phyloP scores from a whole-genome alignment of 2,329 filamentous ascomycete species.

The Colletotrichum tropicale region DNA sequence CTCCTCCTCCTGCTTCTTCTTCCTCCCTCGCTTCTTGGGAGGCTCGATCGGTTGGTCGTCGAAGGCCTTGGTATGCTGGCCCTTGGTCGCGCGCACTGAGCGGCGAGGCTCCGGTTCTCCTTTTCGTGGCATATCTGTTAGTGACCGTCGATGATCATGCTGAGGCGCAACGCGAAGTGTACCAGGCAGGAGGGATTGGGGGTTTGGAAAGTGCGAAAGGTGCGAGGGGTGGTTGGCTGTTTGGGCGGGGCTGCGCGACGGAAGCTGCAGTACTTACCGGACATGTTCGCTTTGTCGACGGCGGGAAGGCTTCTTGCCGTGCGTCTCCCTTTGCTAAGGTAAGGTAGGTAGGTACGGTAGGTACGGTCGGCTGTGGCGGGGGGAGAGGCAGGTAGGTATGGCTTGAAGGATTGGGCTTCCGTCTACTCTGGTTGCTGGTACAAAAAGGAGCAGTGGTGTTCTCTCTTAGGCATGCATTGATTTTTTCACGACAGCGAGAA shows the following conservation, averaged over 20 bases:
- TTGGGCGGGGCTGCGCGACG: not conserved
- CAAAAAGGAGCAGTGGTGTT: not conserved
- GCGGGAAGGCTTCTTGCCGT: not conserved
- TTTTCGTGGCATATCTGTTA: slow-evolving; percentile 22
- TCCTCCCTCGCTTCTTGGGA: slow-evolving; percentile 59
- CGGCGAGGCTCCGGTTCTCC: slow-evolving; percentile 79
- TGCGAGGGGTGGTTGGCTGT: not conserved
- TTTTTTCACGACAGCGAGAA: slow-evolving; percentile 16
- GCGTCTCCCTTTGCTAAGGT: slow-evolving; percentile 1
- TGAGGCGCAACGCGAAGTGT: not conserved
- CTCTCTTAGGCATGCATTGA: slow-evolving; percentile 20
- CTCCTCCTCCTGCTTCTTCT: slow-evolving; percentile 66
- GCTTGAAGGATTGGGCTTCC: not conserved
- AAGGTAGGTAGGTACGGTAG: not conserved
- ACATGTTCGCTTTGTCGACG: slow-evolving; percentile 2
- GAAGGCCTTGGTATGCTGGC: slow-evolving; percentile 88
- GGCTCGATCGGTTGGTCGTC: slow-evolving; percentile 67
- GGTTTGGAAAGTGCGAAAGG: not conserved
- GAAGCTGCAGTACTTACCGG: slow-evolving; percentile 17
- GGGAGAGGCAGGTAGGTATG: not conserved
- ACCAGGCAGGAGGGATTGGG: not conserved
- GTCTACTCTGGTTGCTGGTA: not conserved
- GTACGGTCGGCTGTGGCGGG: not conserved
- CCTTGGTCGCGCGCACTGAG: slow-evolving; percentile 95
- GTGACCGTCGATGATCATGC: not conserved